Percentiles rank a stretch among this genome's conserved stretches.
These are phyloP conservation scores for Hura crepitans DNA, from an alignment of 441 rosid genomes.

Conservation along the genomic window DNA sequence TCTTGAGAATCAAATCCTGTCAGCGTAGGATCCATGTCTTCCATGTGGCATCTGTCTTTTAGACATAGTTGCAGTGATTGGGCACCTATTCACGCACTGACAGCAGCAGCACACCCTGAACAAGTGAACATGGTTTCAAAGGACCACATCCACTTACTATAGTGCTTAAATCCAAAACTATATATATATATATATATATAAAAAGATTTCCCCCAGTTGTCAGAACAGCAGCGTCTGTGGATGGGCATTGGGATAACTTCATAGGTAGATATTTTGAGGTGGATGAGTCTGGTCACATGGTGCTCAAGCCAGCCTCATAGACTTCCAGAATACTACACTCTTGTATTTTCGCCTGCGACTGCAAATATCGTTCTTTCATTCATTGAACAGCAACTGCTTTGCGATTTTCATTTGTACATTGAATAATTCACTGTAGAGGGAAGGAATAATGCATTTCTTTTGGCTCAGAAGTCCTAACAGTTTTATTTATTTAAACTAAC, in stretches of 20 bases:
- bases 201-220: slow-evolving; percentile 86
- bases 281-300: slow-evolving; percentile 44
- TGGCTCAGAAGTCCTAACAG: too few species aligned
- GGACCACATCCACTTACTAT: too few species aligned
- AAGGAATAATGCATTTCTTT: too few species aligned
- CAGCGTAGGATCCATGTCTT: not conserved
- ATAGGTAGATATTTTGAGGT: slow-evolving; percentile 50
- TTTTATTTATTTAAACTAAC: too few species aligned
- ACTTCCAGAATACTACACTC: not conserved
- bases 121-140: not conserved
- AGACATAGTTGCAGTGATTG: not conserved
- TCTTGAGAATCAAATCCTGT: not conserved
- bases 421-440: not conserved
- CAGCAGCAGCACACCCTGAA: not conserved
- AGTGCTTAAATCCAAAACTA: not conserved
- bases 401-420: not conserved
- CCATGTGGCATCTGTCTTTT: not conserved
- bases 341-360: slow-evolving; percentile 18
- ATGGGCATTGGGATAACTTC: slow-evolving; percentile 70
- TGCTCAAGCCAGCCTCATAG: slow-evolving; percentile 29
- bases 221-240: slow-evolving; percentile 90
- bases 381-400: not conserved
- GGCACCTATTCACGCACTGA: not conserved
- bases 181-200: too few species aligned
- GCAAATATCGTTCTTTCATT: slow-evolving; percentile 24